Percentiles rank a stretch among this genome's conserved stretches.
These are phyloP conservation scores for Tephrocybe sp. DNA, from an alignment of 768 basidiomycete genomes.

Conservation along the genomic window DNA sequence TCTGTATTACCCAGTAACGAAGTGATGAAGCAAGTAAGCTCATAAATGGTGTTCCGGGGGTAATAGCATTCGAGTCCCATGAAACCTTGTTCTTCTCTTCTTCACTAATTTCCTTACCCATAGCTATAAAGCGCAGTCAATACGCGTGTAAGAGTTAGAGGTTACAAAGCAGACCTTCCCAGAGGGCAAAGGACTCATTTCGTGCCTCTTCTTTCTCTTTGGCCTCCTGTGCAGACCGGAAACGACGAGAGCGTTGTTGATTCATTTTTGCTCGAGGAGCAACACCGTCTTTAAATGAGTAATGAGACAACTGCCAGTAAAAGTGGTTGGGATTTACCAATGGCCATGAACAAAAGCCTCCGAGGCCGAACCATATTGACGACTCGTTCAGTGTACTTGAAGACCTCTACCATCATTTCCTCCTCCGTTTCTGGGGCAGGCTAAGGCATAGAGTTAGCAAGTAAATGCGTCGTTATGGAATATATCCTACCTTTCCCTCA, in stretches of 20 bases:
- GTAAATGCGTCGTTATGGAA: not conserved
- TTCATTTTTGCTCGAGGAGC: slow-evolving; percentile 99
- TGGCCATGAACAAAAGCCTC: slow-evolving; percentile 96
- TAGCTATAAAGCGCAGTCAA: slow-evolving; percentile 47
- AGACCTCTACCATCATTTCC: slow-evolving; percentile 99
- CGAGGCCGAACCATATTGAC: slow-evolving; percentile 97
- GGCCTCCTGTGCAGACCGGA: slow-evolving; percentile 93
- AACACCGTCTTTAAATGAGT: slow-evolving; percentile 70
- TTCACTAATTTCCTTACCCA: slow-evolving; percentile 85
- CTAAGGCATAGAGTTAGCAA: slow-evolving; percentile 31
- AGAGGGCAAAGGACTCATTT: slow-evolving; percentile 76
- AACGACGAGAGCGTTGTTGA: slow-evolving; percentile 95
- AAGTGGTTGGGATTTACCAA: slow-evolving; percentile 54
- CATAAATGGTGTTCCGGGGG: slow-evolving; percentile 99
- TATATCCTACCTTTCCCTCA: slow-evolving; percentile 75
- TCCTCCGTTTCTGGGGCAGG: slow-evolving; percentile 97
- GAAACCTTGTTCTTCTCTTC: slow-evolving; percentile 80
- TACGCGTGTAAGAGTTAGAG: not conserved
- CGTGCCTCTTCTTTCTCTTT: slow-evolving; percentile 89
- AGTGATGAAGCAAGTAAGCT: slow-evolving; percentile 81
- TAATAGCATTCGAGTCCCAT: slow-evolving; percentile 99
- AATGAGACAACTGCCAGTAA: not conserved
- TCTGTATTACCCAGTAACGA: slow-evolving; percentile 94
- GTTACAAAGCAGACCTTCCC: slow-evolving; percentile 61
- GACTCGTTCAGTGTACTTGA: slow-evolving; percentile 94